Conservation (phyloP, 2,329 filamentous ascomycete species). For the Pseudogymnoascus sp. region DNA sequence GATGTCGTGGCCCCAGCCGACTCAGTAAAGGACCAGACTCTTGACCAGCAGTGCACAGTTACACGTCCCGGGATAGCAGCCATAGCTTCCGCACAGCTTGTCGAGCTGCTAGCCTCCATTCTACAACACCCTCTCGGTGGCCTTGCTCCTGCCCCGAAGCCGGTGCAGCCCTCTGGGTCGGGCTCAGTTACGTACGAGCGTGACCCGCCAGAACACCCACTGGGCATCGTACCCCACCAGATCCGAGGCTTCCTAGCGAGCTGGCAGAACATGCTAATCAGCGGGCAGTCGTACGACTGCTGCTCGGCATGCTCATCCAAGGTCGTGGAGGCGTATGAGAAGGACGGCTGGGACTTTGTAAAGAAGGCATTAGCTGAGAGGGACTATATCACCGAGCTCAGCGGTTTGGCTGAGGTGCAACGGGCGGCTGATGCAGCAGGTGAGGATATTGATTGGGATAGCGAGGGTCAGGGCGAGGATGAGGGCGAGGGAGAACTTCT, state of each 20-base stretch:
- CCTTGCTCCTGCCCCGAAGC: slow-evolving; percentile 49
- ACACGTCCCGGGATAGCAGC: slow-evolving; percentile 88
- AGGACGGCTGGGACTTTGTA: slow-evolving; percentile 69
- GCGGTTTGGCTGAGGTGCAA: slow-evolving; percentile 66
- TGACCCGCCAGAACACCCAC: slow-evolving; percentile 51
- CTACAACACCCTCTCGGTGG: slow-evolving; percentile 76
- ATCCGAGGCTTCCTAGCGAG: slow-evolving; percentile 69
- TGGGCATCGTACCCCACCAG: slow-evolving; percentile 70
- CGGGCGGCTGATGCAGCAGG: slow-evolving; percentile 44
- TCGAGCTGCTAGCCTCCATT: slow-evolving; percentile 81
- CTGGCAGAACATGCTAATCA: slow-evolving; percentile 67
- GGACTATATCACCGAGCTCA: slow-evolving; percentile 72
- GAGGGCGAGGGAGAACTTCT: slow-evolving; percentile 42
- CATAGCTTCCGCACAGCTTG: slow-evolving; percentile 83
- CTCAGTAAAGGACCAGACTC: slow-evolving; percentile 86
- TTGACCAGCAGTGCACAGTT: slow-evolving; percentile 97
- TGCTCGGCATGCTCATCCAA: slow-evolving; percentile 73
- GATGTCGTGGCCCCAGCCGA: slow-evolving; percentile 92
- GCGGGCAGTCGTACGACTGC: slow-evolving; percentile 67
- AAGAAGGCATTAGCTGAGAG: slow-evolving; percentile 66
- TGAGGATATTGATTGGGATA: slow-evolving; percentile 53
- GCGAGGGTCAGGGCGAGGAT: slow-evolving; percentile 39
- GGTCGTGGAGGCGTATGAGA: slow-evolving; percentile 60
- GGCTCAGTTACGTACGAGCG: slow-evolving; percentile 38
- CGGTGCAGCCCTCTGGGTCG: slow-evolving; percentile 31